A percentile compares a stretch with the other conserved stretches of the same genome.
phyloP scores from a whole-genome alignment of 768 basidiomycete species.

The Lepiota venenata region DNA sequence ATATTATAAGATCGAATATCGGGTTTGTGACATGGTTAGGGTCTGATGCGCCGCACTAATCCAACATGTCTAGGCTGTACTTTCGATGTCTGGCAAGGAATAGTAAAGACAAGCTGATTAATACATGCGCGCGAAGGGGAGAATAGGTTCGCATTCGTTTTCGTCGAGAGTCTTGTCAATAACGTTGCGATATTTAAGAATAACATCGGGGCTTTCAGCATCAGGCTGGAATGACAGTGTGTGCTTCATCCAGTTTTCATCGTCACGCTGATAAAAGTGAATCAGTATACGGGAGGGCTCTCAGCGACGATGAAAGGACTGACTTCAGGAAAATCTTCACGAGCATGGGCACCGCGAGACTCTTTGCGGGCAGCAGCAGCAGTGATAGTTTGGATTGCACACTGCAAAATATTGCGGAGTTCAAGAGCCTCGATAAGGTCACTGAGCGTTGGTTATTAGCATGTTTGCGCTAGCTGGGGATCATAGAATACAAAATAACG shows the following conservation, averaged over 20 bases:
- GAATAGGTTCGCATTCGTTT: conserved; percentile 94
- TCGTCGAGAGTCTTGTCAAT: conserved; percentile 88
- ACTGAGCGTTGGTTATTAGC: conserved; percentile 34
- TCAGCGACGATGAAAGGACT: too few relatives aligned
- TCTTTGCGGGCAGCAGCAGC: conserved; percentile 93
- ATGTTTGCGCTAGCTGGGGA: background rate
- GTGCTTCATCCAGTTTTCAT: conserved; percentile 92
- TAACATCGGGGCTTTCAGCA: conserved; percentile 72
- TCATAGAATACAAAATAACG: conserved; percentile 25
- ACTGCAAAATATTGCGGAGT: conserved; percentile 92
- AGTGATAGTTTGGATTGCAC: conserved; percentile 93
- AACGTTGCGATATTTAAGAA: conserved; percentile 86
- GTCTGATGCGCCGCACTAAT: too few relatives aligned
- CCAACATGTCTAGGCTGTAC: too few relatives aligned
- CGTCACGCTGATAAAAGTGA: conserved; percentile 60
- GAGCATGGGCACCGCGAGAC: conserved; percentile 97
- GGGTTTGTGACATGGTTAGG: too few relatives aligned
- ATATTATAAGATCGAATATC: too few relatives aligned
- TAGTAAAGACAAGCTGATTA: conserved; percentile 27
- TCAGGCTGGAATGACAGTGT: conserved; percentile 90
- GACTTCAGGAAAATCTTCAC: conserved; percentile 91
- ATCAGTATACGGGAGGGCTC: too few relatives aligned
- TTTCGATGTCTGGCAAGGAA: background rate
- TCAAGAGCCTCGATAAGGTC: conserved; percentile 97
- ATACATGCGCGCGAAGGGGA: conserved; percentile 97